Evolutionary conservation across 2,329 filamentous ascomycete genomes (phyloP).

Genomic region (Hymenoscyphus occultus): DNA sequence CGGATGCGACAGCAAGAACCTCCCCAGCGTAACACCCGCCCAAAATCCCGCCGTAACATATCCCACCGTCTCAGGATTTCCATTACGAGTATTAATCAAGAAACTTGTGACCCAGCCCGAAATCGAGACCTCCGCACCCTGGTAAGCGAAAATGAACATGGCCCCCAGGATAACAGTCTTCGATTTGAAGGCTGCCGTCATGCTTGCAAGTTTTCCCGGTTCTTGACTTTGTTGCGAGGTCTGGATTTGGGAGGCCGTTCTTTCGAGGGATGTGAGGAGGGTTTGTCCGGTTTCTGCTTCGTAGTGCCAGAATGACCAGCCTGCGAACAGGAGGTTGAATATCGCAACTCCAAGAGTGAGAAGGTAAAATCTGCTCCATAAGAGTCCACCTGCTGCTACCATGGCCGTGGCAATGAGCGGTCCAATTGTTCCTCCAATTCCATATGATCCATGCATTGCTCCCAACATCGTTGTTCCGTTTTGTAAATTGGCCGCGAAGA

Average conservation of each 20-base stretch:
- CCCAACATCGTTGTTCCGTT: constrained; percentile 57
- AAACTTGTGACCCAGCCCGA: constrained; percentile 87
- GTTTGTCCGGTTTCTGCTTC: constrained; percentile 54
- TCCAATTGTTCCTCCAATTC: constrained; percentile 59
- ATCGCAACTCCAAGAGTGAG: constrained; percentile 59
- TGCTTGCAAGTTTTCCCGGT: constrained; percentile 37
- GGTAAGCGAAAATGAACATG: constrained; percentile 81
- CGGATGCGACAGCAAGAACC: constrained; percentile 66
- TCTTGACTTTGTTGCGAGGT: constrained; percentile 20
- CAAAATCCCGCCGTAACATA: constrained; percentile 74
- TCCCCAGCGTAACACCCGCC: constrained; percentile 72
- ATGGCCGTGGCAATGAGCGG: constrained; percentile 74
- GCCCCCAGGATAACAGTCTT: constrained; percentile 67
- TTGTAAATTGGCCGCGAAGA: constrained; percentile 54
- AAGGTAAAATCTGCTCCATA: constrained; percentile 73
- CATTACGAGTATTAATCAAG: constrained; percentile 68
- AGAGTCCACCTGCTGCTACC: constrained; percentile 53
- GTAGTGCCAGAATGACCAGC: constrained; percentile 69
- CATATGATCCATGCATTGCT: constrained; percentile 64
- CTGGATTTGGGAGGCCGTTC: constrained; percentile 37
- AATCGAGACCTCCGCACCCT: constrained; percentile 80
- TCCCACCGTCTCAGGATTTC: constrained; percentile 67
- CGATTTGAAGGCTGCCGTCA: constrained; percentile 49
- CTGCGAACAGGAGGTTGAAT: constrained; percentile 54
- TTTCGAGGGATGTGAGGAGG: constrained; percentile 44